Base-by-base conservation (phyloP, 2,329 filamentous ascomycete genomes). In the Colletotrichum sojae region DNA sequence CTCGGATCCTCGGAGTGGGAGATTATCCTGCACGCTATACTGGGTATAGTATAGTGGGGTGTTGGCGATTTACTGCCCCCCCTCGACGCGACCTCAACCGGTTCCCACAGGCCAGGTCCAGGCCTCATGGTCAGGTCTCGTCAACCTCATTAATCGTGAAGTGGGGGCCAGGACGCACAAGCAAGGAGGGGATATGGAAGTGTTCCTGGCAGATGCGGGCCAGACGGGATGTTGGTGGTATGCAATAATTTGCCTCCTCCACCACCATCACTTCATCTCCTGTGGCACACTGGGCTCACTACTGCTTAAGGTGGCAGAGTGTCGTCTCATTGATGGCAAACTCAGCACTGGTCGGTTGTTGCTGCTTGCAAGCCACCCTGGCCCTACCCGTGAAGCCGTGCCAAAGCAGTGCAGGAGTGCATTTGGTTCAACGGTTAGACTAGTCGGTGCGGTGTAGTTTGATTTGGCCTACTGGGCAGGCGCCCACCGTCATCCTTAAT, bases 131-230 rank as follows among this genome's bases (percentile, higher is more conserved):
- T 40, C 18, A 49, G 48, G n/a, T 67, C 64, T 67, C 64, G 59
- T 39, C 27, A 56, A 57, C 25, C 49, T 58, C 61, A 64, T 64
- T 53, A 54, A 54, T 68, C 60, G 54, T 65, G 27, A 59, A 65
- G 60, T 65, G 65, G 65, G 48, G 60, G 46, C 45, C 13, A 16
- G 36, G n/a, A 57, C 58, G 60, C 65, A 68, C 65, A 22, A 40
- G 65, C 59, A 68, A 68, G 60, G 65, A 68, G 60, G 52, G 31
- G 43, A 63, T 63, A 63, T 67, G 64, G 52, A 58, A 58, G 65
- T 68, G 60, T 64, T 68, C 53, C 53, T 48, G 40, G 65, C 59
- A 57, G 53, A 64, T 64, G 59, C 53, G 53, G 64, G 59, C 59
- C 53, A 53, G 40, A 64, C 48, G 53, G 40, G 53, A 63, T 31